Evolutionary conservation across 192 early-diverging fungal species (phyloP).

Genomic region (Pecoramyces ruminantium): DNA sequence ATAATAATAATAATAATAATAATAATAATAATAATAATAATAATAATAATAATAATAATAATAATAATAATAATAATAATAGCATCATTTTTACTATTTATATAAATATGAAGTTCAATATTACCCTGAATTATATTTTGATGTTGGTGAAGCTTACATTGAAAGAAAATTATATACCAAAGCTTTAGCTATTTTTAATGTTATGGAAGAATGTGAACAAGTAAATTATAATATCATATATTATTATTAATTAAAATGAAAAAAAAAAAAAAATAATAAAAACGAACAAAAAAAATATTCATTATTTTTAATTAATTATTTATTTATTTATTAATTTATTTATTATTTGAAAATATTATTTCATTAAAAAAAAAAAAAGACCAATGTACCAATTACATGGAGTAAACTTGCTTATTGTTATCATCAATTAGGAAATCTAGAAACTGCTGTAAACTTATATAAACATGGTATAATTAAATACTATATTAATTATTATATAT

Average conservation of each 20-base stretch:
- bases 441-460: slow-evolving; percentile 29
- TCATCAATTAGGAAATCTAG: slow-evolving; percentile 30
- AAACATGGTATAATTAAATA: slow-evolving; percentile 9
- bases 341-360: no score
- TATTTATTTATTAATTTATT: no score
- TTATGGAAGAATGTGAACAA: slow-evolving; percentile 7
- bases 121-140: slow-evolving; percentile 52
- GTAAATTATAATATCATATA: no score
- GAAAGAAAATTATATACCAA: slow-evolving; percentile 33
- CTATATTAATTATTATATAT: no score
- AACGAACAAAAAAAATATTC: no score
- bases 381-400: slow-evolving; percentile 21
- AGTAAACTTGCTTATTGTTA: slow-evolving; percentile 37
- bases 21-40: slow-evolving; percentile 4
- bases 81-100: slow-evolving; percentile 51
- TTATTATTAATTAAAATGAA: no score
- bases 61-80: slow-evolving; percentile 1
- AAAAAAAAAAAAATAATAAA: no score
- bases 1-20: slow-evolving; percentile 8
- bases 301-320: no score
- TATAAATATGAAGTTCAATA: slow-evolving; percentile 22
- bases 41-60: no score
- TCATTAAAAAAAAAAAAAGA: slow-evolving; percentile 7
- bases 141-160: slow-evolving; percentile 58
- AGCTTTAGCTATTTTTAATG: slow-evolving; percentile 42